Conservation (phyloP, 495 filamentous ascomycete species). For the Lasiosphaeria miniovina region DNA sequence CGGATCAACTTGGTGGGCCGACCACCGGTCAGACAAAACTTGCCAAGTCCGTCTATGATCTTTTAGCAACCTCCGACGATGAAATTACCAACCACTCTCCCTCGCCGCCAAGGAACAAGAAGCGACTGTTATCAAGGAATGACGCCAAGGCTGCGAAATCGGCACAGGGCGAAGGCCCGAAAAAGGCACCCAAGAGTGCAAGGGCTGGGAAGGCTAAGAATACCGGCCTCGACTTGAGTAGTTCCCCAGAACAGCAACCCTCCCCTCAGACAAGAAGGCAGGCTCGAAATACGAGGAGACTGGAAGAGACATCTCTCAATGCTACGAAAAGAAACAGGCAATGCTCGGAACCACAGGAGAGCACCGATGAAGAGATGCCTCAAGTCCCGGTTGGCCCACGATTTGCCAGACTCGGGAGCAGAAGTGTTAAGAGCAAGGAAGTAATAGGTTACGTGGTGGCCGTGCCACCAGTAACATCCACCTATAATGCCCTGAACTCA, state of each 20-base stretch:
- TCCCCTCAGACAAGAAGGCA: not conserved
- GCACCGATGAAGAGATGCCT: constrained; percentile 18
- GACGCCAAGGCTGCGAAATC: not conserved
- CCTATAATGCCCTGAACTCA: not conserved
- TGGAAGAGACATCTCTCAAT: not conserved
- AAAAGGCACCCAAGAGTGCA: not conserved
- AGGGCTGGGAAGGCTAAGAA: not conserved
- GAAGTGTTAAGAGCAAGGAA: constrained; percentile 42
- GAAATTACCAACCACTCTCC: not conserved
- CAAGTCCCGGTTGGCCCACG: constrained; percentile 23
- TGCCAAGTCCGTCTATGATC: not conserved
- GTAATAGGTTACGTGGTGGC: constrained; percentile 39
- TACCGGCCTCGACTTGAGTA: not conserved
- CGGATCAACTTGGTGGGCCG: not conserved
- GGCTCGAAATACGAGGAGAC: not conserved
- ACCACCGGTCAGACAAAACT: not conserved
- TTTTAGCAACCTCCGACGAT: not conserved
- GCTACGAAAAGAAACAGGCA: not conserved
- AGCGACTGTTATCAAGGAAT: not conserved
- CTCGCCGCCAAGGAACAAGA: not conserved
- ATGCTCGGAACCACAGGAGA: constrained; percentile 3
- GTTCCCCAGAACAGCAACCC: not conserved
- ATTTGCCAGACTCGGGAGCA: constrained; percentile 38
- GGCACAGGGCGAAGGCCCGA: not conserved
- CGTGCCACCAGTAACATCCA: not conserved